Conservation (phyloP, 495 filamentous ascomycete genomes). For the Delitschia confertaspora region DNA sequence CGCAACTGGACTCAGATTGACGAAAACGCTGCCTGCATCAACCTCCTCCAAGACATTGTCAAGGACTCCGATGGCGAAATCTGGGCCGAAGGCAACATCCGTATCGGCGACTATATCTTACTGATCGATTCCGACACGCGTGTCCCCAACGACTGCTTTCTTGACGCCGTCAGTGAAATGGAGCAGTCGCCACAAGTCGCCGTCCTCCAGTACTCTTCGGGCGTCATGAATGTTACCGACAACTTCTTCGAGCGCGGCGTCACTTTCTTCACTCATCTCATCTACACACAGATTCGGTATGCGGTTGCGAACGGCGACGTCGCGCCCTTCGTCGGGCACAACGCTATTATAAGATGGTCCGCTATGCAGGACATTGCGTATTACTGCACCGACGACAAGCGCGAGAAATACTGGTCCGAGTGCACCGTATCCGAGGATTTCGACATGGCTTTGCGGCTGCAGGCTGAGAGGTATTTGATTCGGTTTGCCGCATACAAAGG, state of each 20-base stretch:
- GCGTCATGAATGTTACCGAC: constrained; percentile 42
- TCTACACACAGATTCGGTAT: constrained; percentile 70
- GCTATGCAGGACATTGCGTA: constrained; percentile 71
- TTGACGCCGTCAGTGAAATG: constrained; percentile 43
- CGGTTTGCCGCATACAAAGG: constrained; percentile 64
- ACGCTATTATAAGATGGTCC: constrained; percentile 70
- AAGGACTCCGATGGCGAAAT: constrained; percentile 25
- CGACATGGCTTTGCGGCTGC: constrained; percentile 74
- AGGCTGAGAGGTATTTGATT: constrained; percentile 62
- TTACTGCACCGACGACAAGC: constrained; percentile 50
- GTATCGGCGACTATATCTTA: constrained; percentile 36
- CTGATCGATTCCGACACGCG: constrained; percentile 38
- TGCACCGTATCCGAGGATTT: constrained; percentile 77
- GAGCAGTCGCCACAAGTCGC: constrained; percentile 40
- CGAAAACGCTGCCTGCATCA: constrained; percentile 28
- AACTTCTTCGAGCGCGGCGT: constrained; percentile 47
- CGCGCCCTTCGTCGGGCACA: constrained; percentile 65
- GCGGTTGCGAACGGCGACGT: constrained; percentile 76
- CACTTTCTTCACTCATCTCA: constrained; percentile 77
- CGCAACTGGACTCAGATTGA: constrained; percentile 30
- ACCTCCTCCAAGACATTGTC: constrained; percentile 25
- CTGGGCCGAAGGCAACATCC: constrained; percentile 37
- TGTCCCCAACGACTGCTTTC: constrained; percentile 41
- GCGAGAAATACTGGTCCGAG: constrained; percentile 79
- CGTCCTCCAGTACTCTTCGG: constrained; percentile 41